These are phyloP conservation scores for Amyloporia xantha DNA, from an alignment of 768 basidiomycete genomes.

Conservation along the genomic window DNA sequence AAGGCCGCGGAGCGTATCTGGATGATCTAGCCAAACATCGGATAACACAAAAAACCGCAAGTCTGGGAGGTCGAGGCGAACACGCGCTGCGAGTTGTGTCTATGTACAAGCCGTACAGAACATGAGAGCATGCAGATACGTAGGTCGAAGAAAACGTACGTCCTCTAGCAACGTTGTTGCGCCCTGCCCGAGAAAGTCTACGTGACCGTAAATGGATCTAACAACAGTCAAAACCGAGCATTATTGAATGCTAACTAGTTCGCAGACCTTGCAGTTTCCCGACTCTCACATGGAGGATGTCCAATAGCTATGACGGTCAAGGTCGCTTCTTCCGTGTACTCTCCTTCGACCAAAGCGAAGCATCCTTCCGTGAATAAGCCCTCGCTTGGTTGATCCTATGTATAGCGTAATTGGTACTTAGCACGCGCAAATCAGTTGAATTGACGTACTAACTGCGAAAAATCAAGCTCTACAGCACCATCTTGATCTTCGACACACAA, in stretches of 20 bases:
- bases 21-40: slow-evolving; percentile 92
- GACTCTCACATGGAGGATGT: slow-evolving; percentile 92
- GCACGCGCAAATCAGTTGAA: slow-evolving; percentile 4
- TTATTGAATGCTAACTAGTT: background rate
- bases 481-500: slow-evolving; percentile 92
- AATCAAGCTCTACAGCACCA: slow-evolving; percentile 82
- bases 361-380: slow-evolving; percentile 96
- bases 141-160: slow-evolving; percentile 47
- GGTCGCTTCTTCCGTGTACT: slow-evolving; percentile 88
- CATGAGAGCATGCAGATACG: background rate
- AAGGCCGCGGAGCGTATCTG: slow-evolving; percentile 72
- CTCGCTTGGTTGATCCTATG: slow-evolving; percentile 82
- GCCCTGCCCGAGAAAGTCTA: slow-evolving; percentile 96
- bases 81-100: slow-evolving; percentile 55
- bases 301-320: slow-evolving; percentile 91
- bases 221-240: background rate
- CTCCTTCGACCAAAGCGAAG: slow-evolving; percentile 91
- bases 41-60: slow-evolving; percentile 90
- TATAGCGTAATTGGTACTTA: no score
- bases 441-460: slow-evolving; percentile 74
- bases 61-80: slow-evolving; percentile 65
- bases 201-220: slow-evolving; percentile 91
- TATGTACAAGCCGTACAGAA: no score
- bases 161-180: slow-evolving; percentile 88
- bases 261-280: slow-evolving; percentile 70